Percentiles rank a stretch among this genome's conserved stretches.
Conservation (phyloP, 768 basidiomycete genomes). For the Galerina sulciceps region DNA sequence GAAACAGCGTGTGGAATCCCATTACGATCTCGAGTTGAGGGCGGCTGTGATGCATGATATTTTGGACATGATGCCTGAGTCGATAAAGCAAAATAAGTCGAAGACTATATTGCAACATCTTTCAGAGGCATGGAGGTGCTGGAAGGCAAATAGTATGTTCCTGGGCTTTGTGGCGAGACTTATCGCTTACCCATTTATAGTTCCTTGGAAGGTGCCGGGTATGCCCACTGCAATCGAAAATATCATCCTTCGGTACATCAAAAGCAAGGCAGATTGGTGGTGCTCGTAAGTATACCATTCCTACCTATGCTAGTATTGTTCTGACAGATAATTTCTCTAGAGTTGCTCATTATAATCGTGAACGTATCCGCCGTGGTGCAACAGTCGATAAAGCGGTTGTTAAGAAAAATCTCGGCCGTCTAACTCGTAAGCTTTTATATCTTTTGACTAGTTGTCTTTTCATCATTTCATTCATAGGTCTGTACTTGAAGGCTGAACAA, state of each 20-base stretch:
- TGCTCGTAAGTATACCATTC: slow-evolving; percentile 62
- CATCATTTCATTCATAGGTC: slow-evolving; percentile 40
- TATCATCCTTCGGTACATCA: slow-evolving; percentile 98
- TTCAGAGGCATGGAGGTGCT: slow-evolving; percentile 98
- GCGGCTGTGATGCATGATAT: slow-evolving; percentile 99
- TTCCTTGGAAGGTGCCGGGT: slow-evolving; percentile 99
- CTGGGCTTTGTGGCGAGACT: not conserved
- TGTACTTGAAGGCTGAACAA: slow-evolving; percentile 98
- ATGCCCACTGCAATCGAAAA: slow-evolving; percentile 99
- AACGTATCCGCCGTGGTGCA: slow-evolving; percentile 95
- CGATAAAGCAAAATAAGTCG: slow-evolving; percentile 99
- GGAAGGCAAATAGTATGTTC: slow-evolving; percentile 87
- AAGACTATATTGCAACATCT: slow-evolving; percentile 98
- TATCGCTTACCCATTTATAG: slow-evolving; percentile 31
- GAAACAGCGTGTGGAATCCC: slow-evolving; percentile 98
- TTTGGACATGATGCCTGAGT: slow-evolving; percentile 99
- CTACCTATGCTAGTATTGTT: not conserved
- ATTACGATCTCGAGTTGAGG: slow-evolving; percentile 95
- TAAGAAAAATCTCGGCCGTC: slow-evolving; percentile 97
- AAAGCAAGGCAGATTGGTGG: slow-evolving; percentile 99
- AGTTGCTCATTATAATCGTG: slow-evolving; percentile 97
- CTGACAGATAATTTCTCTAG: slow-evolving; percentile 33
- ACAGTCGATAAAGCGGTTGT: slow-evolving; percentile 99
- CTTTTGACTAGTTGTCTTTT: slow-evolving; percentile 6
- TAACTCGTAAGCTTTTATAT: slow-evolving; percentile 66